Base-by-base conservation (phyloP, 2,329 filamentous ascomycete genomes). In the Didymella lethalis region DNA sequence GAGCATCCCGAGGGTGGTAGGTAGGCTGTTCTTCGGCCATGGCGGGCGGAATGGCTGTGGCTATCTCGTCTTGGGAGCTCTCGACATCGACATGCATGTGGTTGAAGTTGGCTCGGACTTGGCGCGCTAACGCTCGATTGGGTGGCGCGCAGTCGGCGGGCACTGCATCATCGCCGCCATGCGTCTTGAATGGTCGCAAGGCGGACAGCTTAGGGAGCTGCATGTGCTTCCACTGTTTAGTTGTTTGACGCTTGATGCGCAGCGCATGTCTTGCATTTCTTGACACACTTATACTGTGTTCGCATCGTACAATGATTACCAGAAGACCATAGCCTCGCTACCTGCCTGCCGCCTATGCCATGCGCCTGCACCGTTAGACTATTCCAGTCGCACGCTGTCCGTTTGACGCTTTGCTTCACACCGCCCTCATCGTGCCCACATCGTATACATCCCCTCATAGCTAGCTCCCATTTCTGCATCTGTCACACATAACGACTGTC, bases 1-100 rank as follows among this genome's bases (percentile, higher is more conserved):
- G 79, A 67, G 92, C 88, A 84, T 96, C 91, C 78, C 88, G 86
- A 48, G 90, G 87, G 65, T 90, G 86, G 79, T 90, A 96, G 63
- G 75, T 64, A 28, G 66, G 59, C 58, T 71, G 59, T 59, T 68
- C 61, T 61, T 68, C 68, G 66, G 74, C 74, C 76, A 78, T 78
- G 66, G 66, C 63, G 72, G 73, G 71, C 72, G 58, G 53, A 64
- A 59, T 69, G 63, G 67, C 63, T 55, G 66, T 67, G 59, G 59
- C 50, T 62, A 63, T 51, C 50, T 69, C 64, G 64, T 64, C 64
- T 62, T 58, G 54, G 45, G 54, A 66, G 66, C 63, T 67, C 55
- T 61, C 52, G 36, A 50, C 48, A 52, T 31, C 4, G 40, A 38
- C 47, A 48, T 54, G 32, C 57, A 54, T 34, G 57, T 60, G 43